Conservation (phyloP, 768 basidiomycete genomes). For the Mycena galopus region DNA sequence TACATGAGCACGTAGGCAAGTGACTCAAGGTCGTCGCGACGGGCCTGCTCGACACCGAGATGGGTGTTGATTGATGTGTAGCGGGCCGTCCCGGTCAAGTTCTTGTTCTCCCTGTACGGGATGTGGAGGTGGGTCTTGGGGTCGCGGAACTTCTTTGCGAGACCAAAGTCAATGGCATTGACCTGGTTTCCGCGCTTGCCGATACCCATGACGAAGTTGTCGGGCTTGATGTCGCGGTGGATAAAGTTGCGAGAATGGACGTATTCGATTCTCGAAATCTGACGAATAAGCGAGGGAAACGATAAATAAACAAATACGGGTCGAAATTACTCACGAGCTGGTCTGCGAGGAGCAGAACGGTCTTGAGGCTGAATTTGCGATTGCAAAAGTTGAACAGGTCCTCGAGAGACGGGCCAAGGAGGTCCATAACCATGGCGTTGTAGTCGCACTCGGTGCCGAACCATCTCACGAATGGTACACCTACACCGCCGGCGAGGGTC, state of each 20-base stretch:
- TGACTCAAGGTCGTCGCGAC: conserved; percentile 97
- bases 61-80: conserved; percentile 99
- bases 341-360: conserved; percentile 95
- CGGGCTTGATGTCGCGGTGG: conserved; percentile 98
- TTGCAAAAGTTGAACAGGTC: conserved; percentile 96
- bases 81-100: conserved; percentile 97
- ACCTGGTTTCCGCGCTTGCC: conserved; percentile 99
- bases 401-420: conserved; percentile 92
- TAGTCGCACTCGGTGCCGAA: conserved; percentile 97
- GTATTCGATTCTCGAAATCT: conserved; percentile 99
- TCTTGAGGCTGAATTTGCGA: conserved; percentile 98
- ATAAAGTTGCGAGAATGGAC: conserved; percentile 99
- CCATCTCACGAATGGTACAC: conserved; percentile 98
- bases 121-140: conserved; percentile 99
- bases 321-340: conserved; percentile 77
- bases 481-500: conserved; percentile 98
- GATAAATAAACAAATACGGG: conserved; percentile 32
- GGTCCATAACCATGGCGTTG: conserved; percentile 99
- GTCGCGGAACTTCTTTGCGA: conserved; percentile 99
- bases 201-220: conserved; percentile 99
- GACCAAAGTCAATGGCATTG: conserved; percentile 97
- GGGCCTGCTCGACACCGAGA: conserved; percentile 97
- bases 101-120: conserved; percentile 99
- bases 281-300: conserved; percentile 37
- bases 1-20: conserved; percentile 99